Evolutionary conservation across 805 yeast species (phyloP), one percentile per base, ranked within the genome.

Genomic region (Spathaspora gorwiae): DNA sequence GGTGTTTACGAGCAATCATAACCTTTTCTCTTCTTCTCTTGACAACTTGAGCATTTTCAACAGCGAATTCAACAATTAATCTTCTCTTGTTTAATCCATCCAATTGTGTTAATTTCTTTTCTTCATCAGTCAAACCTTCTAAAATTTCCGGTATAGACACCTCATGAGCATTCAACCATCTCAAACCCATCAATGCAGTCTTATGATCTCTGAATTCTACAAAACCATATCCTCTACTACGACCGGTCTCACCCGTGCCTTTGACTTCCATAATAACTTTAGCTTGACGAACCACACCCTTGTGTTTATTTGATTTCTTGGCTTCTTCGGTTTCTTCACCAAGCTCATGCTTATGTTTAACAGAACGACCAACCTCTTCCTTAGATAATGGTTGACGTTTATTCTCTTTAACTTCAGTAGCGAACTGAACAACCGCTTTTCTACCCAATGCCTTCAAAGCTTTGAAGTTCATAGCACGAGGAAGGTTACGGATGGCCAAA

Each of bases 221-320:
- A 75, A 94, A 92, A 51, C 99, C 99, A 59, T 92, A 94, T 49
- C 99, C 99, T 73, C 97, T 84, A 59, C 94, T 83, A 65, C 99
- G 79, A 46, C 99, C 99, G 27, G 75, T 66, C 26, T 84, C 84
- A 15, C 95, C 95, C 7, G 92, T 73, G 7, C 90, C 96, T 62
- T 90, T 92, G 37, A 88, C 87, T 68, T 94, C 99, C 75, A 80
- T 86, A 50, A 94, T 86, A 52, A 94, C 84, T 70, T 94, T 94
- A 26, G 97, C 86, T 67, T 94, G 98, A 64, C 80, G 84, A 3
- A 94, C 96, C 35, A 94, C 88, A 69, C 99, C 99, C 39, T 78
- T 80, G 56, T 89, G 84, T 60, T 86, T 88, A 44, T 80, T 78
- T 50, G 74, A 81, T 55, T 81, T 82, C 48, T 71, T 69, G n/a